Evolutionary conservation across 257 asterid species (phyloP).

Genomic region (Ligustrum vulgare): DNA sequence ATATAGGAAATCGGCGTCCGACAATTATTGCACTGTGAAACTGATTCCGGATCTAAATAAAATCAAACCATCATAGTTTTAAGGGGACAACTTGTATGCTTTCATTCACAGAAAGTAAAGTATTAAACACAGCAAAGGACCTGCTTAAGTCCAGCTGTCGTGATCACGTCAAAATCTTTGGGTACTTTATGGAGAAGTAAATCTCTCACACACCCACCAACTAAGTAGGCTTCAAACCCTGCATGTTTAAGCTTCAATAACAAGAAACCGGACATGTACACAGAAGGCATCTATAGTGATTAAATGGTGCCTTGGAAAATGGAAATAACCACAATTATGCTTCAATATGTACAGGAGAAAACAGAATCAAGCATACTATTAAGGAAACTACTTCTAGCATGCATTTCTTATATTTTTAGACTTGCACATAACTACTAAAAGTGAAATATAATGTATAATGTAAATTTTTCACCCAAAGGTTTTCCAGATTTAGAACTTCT

Average conservation of each 20-base stretch:
- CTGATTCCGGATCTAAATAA: constrained; percentile 49
- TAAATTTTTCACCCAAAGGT: neutral
- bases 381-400: neutral
- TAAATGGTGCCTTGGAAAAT: neutral
- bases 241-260: constrained; percentile 31
- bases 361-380: neutral
- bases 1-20: constrained; percentile 85
- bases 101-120: constrained; percentile 16
- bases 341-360: constrained; percentile 18
- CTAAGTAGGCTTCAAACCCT: constrained; percentile 91
- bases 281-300: constrained; percentile 3
- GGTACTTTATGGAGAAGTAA: constrained; percentile 76
- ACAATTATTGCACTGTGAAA: constrained; percentile 55
- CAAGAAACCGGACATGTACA: constrained; percentile 4
- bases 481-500: neutral
- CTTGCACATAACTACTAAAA: neutral
- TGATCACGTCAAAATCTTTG: constrained; percentile 88
- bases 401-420: neutral
- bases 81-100: constrained; percentile 13
- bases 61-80: constrained; percentile 19
- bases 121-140: constrained; percentile 36
- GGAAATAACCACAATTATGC: neutral
- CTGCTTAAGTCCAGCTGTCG: constrained; percentile 71
- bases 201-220: constrained; percentile 98
- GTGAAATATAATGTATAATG: neutral